Evolutionary conservation across 139 green algal genomes (phyloP).

Genomic region (Zygnema circumcarinatum): DNA sequence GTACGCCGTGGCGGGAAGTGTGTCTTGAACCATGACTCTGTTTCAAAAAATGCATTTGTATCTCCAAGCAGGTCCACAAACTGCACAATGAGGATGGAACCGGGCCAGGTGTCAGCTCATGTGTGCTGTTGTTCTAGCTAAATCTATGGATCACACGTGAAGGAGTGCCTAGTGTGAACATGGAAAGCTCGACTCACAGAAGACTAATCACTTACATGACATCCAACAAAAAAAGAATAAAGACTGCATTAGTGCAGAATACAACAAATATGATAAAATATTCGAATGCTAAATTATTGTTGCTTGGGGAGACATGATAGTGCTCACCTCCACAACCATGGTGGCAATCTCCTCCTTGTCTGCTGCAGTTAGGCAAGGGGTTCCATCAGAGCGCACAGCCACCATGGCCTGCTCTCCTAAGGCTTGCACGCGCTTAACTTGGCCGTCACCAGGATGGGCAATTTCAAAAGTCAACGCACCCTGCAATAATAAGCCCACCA

Average conservation of each 20-base stretch:
- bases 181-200: too few species aligned
- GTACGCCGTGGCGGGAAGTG: slow-evolving; percentile 66
- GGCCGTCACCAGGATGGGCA: slow-evolving; percentile 44
- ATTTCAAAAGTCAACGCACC: slow-evolving; percentile 75
- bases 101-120: too few species aligned
- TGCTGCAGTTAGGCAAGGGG: background rate
- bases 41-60: slow-evolving; percentile 14
- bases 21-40: slow-evolving; percentile 58
- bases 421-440: slow-evolving; percentile 61
- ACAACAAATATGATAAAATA: too few species aligned
- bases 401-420: slow-evolving; percentile 66
- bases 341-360: slow-evolving; percentile 68
- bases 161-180: too few species aligned
- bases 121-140: too few species aligned
- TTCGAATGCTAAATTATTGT: too few species aligned
- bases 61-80: slow-evolving; percentile 71
- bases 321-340: slow-evolving; percentile 55
- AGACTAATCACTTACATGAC: too few species aligned
- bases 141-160: too few species aligned
- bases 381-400: background rate
- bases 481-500: background rate
- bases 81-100: slow-evolving; percentile 62
- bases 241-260: too few species aligned
- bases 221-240: too few species aligned
- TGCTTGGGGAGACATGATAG: too few species aligned